phyloP scores from a whole-genome alignment of 345 rosid species.

The Mallotus nudiflorus region DNA sequence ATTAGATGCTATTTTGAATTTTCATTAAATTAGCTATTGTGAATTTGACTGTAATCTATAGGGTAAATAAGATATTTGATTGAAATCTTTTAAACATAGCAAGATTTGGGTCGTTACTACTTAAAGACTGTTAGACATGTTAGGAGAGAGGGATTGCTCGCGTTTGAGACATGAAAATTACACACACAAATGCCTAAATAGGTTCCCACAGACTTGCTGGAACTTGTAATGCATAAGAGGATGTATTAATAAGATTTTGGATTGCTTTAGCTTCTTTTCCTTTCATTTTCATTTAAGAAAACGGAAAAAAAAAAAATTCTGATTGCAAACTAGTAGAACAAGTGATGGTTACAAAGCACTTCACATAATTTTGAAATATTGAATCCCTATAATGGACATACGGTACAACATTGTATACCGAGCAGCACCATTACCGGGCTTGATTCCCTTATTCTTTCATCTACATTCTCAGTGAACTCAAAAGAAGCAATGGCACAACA shows the following conservation, averaged over 20 bases:
- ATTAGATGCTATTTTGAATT: no score
- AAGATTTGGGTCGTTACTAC: no score
- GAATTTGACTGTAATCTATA: no score
- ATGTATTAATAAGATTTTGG: not conserved
- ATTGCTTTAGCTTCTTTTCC: not conserved
- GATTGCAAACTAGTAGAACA: not conserved
- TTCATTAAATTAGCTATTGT: no score
- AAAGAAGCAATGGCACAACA: slow-evolving; percentile 6
- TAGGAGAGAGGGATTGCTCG: no score
- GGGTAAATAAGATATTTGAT: no score
- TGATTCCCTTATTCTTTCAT: slow-evolving; percentile 13
- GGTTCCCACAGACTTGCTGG: no score
- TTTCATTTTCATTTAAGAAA: not conserved
- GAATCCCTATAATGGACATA: slow-evolving; percentile 4
- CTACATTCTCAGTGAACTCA: not conserved
- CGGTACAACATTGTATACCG: slow-evolving; percentile 6
- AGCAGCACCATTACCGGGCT: slow-evolving; percentile 1
- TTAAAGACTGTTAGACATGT: no score
- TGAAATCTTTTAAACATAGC: no score
- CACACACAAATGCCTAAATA: no score
- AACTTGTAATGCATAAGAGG: no score
- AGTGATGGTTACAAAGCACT: slow-evolving; percentile 8
- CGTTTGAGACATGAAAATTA: no score
- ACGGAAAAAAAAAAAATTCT: not conserved
- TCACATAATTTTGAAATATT: slow-evolving; percentile 3